phyloP scores from a whole-genome alignment of 2,329 filamentous ascomycete species.

The Pestalotiopsis sp. region DNA sequence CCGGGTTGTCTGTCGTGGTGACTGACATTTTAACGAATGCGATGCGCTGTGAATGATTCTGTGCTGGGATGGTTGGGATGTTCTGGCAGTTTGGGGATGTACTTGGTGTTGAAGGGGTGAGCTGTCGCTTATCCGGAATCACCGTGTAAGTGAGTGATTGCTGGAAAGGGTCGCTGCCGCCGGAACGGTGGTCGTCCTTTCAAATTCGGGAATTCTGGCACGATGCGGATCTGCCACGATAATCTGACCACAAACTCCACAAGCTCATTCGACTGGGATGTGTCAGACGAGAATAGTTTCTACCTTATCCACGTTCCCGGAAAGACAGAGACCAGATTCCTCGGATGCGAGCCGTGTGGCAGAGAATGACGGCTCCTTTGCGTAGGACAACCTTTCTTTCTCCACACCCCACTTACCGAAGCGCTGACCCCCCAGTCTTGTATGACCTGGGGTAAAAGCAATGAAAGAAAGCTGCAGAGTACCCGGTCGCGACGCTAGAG shows the following conservation, averaged over 20 bases:
- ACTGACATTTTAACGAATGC: conserved; percentile 21
- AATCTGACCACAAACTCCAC: not conserved
- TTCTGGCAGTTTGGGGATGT: no score
- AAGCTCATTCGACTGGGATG: not conserved
- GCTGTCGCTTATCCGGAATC: not conserved
- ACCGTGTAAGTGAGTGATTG: not conserved
- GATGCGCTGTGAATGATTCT: not conserved
- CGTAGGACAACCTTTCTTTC: not conserved
- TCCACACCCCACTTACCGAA: conserved; percentile 13
- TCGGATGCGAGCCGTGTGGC: conserved; percentile 6
- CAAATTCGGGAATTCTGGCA: not conserved
- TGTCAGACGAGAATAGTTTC: not conserved
- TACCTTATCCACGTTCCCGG: not conserved
- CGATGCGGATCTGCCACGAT: not conserved
- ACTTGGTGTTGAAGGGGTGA: not conserved
- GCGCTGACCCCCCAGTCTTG: conserved; percentile 4
- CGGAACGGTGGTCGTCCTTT: not conserved
- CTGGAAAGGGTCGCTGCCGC: not conserved
- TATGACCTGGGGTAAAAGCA: conserved; percentile 4
- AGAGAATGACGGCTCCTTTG: conserved; percentile 3
- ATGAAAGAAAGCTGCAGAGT: not conserved
- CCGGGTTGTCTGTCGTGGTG: conserved; percentile 25
- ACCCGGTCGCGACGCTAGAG: not conserved
- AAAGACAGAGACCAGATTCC: not conserved
- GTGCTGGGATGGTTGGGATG: not conserved